These are phyloP conservation scores for Calonectria crousiana DNA, from an alignment of 2,329 filamentous ascomycete species.

Conservation along the genomic window DNA sequence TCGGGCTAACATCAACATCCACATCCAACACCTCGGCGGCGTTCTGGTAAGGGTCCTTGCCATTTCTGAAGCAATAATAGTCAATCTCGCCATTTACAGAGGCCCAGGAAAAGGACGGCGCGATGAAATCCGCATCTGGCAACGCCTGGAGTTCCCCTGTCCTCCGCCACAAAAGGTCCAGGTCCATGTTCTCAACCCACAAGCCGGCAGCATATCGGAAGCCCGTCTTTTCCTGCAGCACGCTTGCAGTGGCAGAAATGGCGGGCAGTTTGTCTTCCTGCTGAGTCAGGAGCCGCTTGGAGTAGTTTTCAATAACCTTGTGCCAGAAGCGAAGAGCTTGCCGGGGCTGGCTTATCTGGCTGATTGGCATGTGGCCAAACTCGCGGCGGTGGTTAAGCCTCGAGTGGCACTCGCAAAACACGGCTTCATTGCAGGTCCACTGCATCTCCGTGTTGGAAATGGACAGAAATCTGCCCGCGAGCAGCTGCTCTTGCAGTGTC, in stretches of 20 bases:
- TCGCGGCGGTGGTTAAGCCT: conserved; percentile 38
- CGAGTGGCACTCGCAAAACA: conserved; percentile 43
- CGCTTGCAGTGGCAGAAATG: conserved; percentile 45
- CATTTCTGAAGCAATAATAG: conserved; percentile 40
- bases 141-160: not conserved
- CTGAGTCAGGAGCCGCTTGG: conserved; percentile 37
- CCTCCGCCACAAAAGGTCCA: conserved; percentile 39
- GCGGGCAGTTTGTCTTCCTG: conserved; percentile 44
- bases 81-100: conserved; percentile 40
- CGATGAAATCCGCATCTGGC: conserved; percentile 21
- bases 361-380: conserved; percentile 31
- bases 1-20: conserved; percentile 5
- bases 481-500: conserved; percentile 36
- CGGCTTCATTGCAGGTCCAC: conserved; percentile 33
- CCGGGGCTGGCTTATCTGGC: conserved; percentile 17
- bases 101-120: conserved; percentile 43
- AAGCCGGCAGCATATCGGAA: conserved; percentile 46
- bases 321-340: conserved; percentile 45
- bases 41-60: conserved; percentile 29
- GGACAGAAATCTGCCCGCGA: conserved; percentile 30
- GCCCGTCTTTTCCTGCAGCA: conserved; percentile 33
- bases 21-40: conserved; percentile 24
- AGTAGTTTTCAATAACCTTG: conserved; percentile 45
- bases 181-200: conserved; percentile 43
- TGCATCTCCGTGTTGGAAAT: conserved; percentile 31